Percentiles rank a stretch among this genome's conserved stretches.
phyloP scores from a whole-genome alignment of 2,329 filamentous ascomycete genomes.

The Thermothelomyces thermophilus region DNA sequence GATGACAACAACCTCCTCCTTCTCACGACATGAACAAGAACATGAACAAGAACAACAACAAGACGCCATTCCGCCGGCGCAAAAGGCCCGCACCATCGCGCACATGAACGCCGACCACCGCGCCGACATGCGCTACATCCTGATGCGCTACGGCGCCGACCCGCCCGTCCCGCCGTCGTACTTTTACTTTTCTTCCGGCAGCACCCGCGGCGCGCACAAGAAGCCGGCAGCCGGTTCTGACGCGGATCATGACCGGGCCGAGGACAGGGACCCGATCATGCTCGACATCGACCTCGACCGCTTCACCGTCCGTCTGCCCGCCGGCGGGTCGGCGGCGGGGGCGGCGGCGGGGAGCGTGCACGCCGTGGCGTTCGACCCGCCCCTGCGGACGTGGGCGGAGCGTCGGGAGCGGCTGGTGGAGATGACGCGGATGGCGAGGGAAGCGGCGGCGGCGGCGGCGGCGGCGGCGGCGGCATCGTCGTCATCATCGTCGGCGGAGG shows the following conservation, averaged over 20 bases:
- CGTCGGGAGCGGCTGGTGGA: constrained; percentile 64
- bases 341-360: constrained; percentile 29
- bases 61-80: constrained; percentile 13
- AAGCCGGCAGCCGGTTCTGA: too few species aligned
- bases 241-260: too few species aligned
- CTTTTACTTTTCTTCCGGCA: too few species aligned
- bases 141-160: constrained; percentile 64
- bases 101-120: constrained; percentile 87
- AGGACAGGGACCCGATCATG: constrained; percentile 43
- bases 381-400: constrained; percentile 61
- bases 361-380: constrained; percentile 60
- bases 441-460: constrained; percentile 37
- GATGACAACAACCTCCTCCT: too few species aligned
- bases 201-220: too few species aligned
- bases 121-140: constrained; percentile 66
- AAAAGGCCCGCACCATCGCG: constrained; percentile 45
- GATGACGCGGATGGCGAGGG: constrained; percentile 55
- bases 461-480: background rate
- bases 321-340: constrained; percentile 28
- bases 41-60: background rate
- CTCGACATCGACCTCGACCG: constrained; percentile 57
- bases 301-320: constrained; percentile 52
- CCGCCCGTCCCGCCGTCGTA: constrained; percentile 26
- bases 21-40: too few species aligned
- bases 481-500: too few species aligned